Evolutionary conservation across 495 filamentous ascomycete genomes (phyloP).

Genomic region (Xylaria scruposa): DNA sequence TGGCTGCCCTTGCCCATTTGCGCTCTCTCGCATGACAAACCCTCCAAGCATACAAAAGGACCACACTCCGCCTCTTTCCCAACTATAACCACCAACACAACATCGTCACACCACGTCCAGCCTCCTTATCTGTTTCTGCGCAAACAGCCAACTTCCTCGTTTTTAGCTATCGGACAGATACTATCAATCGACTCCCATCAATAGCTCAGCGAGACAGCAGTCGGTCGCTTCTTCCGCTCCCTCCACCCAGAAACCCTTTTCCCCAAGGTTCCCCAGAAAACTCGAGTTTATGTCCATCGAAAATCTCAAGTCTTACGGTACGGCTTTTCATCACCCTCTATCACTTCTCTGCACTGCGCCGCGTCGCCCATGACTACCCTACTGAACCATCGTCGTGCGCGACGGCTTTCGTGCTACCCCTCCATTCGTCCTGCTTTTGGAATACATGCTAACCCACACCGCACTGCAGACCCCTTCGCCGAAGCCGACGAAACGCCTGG

Average conservation of each 20-base stretch:
- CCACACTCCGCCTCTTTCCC: slow-evolving; percentile 33
- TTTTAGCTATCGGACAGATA: background rate
- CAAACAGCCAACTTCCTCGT: slow-evolving; percentile 17
- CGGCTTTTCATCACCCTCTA: slow-evolving; percentile 53
- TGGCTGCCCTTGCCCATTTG: slow-evolving; percentile 6
- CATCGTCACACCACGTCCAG: slow-evolving; percentile 28
- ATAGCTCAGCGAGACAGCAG: slow-evolving; percentile 37
- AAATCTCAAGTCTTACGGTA: slow-evolving; percentile 99
- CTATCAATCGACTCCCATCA: slow-evolving; percentile 6
- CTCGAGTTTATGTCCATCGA: slow-evolving; percentile 99
- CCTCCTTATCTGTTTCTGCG: slow-evolving; percentile 20
- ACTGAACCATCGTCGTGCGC: background rate
- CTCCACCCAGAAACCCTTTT: slow-evolving; percentile 48
- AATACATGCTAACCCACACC: slow-evolving; percentile 28
- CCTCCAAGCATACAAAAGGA: slow-evolving; percentile 21
- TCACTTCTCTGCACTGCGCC: slow-evolving; percentile 13
- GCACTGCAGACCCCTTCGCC: slow-evolving; percentile 93
- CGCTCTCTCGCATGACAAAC: slow-evolving; percentile 8
- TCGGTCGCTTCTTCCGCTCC: slow-evolving; percentile 52
- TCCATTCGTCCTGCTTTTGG: slow-evolving; percentile 9
- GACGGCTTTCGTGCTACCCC: slow-evolving; percentile 6
- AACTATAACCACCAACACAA: slow-evolving; percentile 25
- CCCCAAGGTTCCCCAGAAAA: slow-evolving; percentile 57
- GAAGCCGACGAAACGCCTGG: slow-evolving; percentile 99
- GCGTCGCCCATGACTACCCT: background rate